Percentiles rank a stretch among this genome's conserved stretches.
phyloP scores from a whole-genome alignment of 208 protist species.

The Acanthamoeba comandoni region DNA sequence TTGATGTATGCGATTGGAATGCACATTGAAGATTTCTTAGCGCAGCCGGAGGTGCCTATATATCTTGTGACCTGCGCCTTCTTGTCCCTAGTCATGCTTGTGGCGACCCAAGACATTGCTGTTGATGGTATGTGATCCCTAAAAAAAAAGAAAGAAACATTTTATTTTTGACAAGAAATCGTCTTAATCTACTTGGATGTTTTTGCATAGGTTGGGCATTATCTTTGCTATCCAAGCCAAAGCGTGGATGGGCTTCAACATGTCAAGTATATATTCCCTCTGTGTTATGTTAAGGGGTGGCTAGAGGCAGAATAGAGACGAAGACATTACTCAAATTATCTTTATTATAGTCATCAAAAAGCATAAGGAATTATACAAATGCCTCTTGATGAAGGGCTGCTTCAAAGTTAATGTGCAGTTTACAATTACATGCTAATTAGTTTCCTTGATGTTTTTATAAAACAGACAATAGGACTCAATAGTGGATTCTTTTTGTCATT shows the following conservation, averaged over 20 bases:
- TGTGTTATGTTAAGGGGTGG: no score
- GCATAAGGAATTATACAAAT: no score
- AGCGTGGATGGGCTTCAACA: constrained; percentile 79
- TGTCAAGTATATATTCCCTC: constrained; percentile 76
- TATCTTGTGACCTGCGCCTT: constrained; percentile 78
- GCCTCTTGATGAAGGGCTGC: no score
- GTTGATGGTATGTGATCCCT: constrained; percentile 85
- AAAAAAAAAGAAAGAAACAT: no score
- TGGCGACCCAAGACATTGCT: constrained; percentile 86
- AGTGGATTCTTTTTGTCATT: constrained; percentile 84
- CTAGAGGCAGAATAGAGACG: no score
- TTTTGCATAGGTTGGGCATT: constrained; percentile 77
- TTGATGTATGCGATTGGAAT: constrained; percentile 36
- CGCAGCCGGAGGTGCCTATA: constrained; percentile 16
- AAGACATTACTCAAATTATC: no score
- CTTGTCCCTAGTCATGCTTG: constrained; percentile 77
- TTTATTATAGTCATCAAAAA: no score
- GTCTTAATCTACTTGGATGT: no score
- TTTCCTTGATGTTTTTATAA: constrained; percentile 13
- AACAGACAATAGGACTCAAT: constrained; percentile 80
- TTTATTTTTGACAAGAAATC: no score
- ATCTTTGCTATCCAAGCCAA: constrained; percentile 79
- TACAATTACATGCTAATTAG: background rate
- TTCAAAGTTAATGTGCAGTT: no score
- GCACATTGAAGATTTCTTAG: constrained; percentile 38